A percentile compares a stretch with the other conserved stretches of the same genome.
phyloP scores from a whole-genome alignment of 306 rosid species.

The Cicer arietinum region DNA sequence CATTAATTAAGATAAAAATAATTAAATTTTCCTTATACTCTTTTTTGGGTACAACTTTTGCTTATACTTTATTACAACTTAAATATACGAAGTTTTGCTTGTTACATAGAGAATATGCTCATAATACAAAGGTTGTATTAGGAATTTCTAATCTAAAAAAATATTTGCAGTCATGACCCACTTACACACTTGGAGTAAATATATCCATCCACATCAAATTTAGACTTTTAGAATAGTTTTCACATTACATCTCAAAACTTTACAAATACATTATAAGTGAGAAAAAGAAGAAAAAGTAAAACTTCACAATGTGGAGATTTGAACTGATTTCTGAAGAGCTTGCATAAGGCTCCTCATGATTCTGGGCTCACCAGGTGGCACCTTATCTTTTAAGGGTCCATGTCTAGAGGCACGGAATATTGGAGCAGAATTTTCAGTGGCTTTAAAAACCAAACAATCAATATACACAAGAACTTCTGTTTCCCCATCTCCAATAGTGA shows the following conservation, averaged over 20 bases:
- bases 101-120: neutral
- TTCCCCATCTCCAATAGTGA: slow-evolving; percentile 77
- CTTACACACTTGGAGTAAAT: neutral
- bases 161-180: neutral
- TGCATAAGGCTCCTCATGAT: slow-evolving; percentile 85
- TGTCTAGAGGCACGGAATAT: slow-evolving; percentile 82
- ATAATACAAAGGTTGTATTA: neutral
- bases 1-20: too few relatives aligned
- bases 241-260: slow-evolving; percentile 6
- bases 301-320: slow-evolving; percentile 66
- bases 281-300: neutral
- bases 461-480: slow-evolving; percentile 84
- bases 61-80: too few relatives aligned
- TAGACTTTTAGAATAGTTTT: slow-evolving; percentile 12
- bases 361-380: slow-evolving; percentile 92
- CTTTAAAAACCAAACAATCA: slow-evolving; percentile 79
- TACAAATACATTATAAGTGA: neutral
- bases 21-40: too few relatives aligned
- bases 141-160: neutral
- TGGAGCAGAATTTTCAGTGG: slow-evolving; percentile 64
- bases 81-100: too few relatives aligned
- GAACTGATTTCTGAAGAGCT: slow-evolving; percentile 85
- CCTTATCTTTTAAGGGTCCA: slow-evolving; percentile 68
- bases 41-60: too few relatives aligned
- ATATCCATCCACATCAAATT: slow-evolving; percentile 27